A percentile compares a stretch with the other conserved stretches of the same genome.
These are phyloP conservation scores for Marsdenia floribunda DNA, from an alignment of 257 asterid species.

Conservation along the genomic window DNA sequence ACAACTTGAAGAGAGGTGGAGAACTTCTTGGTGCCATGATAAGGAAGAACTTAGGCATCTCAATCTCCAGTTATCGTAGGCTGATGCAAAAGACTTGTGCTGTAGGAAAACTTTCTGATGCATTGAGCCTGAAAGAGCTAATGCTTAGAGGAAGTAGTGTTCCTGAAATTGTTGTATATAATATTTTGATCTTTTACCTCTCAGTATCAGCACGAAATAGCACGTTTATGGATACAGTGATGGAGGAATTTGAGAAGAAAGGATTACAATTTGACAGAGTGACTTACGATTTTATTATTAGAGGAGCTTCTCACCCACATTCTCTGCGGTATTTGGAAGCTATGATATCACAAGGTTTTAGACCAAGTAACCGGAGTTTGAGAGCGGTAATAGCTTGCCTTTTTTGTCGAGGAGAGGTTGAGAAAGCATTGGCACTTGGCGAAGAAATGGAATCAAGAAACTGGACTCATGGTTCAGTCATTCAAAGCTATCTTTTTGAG, in stretches of 20 bases:
- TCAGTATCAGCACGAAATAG: slow-evolving; percentile 24
- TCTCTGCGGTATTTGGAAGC: slow-evolving; percentile 37
- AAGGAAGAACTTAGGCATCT: slow-evolving; percentile 41
- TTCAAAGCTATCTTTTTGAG: slow-evolving; percentile 46
- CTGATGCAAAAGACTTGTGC: slow-evolving; percentile 38
- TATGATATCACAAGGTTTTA: slow-evolving; percentile 50
- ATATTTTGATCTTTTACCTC: slow-evolving; percentile 54
- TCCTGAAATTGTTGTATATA: slow-evolving; percentile 38
- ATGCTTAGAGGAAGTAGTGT: slow-evolving; percentile 34
- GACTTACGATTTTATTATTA: slow-evolving; percentile 46
- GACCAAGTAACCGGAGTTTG: slow-evolving; percentile 61
- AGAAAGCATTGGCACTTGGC: slow-evolving; percentile 51
- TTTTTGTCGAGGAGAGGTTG: slow-evolving; percentile 37
- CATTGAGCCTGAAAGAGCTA: slow-evolving; percentile 46
- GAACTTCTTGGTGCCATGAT: slow-evolving; percentile 52
- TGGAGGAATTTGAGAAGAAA: slow-evolving; percentile 32
- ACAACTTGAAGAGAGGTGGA: slow-evolving; percentile 32
- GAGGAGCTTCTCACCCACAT: slow-evolving; percentile 37
- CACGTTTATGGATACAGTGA: slow-evolving; percentile 28
- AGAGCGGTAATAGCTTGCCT: slow-evolving; percentile 43
- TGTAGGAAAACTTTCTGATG: slow-evolving; percentile 34
- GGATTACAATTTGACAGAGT: slow-evolving; percentile 47
- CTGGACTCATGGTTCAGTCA: slow-evolving; percentile 48
- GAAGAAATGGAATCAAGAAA: slow-evolving; percentile 60
- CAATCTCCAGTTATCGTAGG: slow-evolving; percentile 49